Evolutionary conservation across 83 land plant species (phyloP).

Genomic region (Picea abies): DNA sequence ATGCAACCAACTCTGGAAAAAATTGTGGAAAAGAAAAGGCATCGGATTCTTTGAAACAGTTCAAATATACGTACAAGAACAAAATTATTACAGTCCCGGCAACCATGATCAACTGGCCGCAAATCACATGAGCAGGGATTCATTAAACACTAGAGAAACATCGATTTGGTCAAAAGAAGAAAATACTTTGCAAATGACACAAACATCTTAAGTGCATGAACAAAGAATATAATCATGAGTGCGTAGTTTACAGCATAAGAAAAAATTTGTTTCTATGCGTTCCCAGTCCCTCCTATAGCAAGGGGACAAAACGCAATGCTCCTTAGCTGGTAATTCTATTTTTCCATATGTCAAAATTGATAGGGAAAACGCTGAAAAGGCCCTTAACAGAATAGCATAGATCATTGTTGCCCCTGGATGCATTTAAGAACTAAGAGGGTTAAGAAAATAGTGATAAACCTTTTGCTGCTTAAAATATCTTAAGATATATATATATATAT

Average conservation of each 20-base stretch:
- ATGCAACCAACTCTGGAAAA: neutral
- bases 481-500: too few relatives aligned
- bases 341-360: neutral
- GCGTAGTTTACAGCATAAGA: neutral
- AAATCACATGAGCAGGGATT: too few relatives aligned
- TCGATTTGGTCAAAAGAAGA: too few relatives aligned
- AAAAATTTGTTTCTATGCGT: neutral
- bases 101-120: neutral
- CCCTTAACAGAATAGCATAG: neutral
- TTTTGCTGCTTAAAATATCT: neutral
- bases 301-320: neutral
- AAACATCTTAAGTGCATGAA: neutral
- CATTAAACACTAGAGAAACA: too few relatives aligned
- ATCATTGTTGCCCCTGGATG: neutral
- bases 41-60: neutral
- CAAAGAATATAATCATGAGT: neutral
- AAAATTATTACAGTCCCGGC: neutral
- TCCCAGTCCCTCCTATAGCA: neutral
- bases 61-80: neutral
- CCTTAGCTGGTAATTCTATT: neutral
- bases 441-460: too few relatives aligned
- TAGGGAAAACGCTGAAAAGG: neutral
- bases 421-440: too few relatives aligned
- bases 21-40: neutral
- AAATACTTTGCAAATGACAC: neutral